A percentile compares a stretch with the other conserved stretches of the same genome.
These are phyloP conservation scores for Backusella macrospora DNA, from an alignment of 192 early-diverging fungal genomes.

Conservation along the genomic window DNA sequence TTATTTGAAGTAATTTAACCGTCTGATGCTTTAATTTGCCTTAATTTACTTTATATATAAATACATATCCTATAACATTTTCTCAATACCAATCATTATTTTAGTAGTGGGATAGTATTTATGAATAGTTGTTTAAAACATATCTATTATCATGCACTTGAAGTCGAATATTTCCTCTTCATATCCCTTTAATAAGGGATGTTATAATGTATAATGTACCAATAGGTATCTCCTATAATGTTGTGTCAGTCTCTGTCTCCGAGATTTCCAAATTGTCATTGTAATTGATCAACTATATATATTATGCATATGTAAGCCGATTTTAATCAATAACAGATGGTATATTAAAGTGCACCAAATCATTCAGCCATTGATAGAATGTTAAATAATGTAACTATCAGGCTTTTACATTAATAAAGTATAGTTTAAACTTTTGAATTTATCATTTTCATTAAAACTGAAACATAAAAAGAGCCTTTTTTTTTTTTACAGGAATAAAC, in stretches of 20 bases:
- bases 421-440: neutral
- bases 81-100: too few relatives aligned
- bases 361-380: neutral
- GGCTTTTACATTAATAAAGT: neutral
- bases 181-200: neutral
- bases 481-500: neutral
- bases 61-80: too few relatives aligned
- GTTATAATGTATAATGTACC: neutral
- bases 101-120: too few relatives aligned
- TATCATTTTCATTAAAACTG: constrained; percentile 3
- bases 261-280: constrained; percentile 3
- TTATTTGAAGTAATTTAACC: too few relatives aligned
- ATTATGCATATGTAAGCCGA: neutral
- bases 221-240: neutral
- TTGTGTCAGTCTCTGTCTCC: neutral
- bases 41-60: too few relatives aligned
- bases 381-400: too few relatives aligned
- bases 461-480: neutral
- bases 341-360: neutral
- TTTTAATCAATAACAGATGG: neutral
- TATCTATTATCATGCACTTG: neutral
- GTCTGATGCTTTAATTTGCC: too few relatives aligned
- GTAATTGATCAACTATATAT: neutral
- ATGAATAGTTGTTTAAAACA: neutral
- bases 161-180: neutral